Evolutionary conservation across 345 rosid genomes (phyloP).

Genomic region (Eucalyptus curtisii): DNA sequence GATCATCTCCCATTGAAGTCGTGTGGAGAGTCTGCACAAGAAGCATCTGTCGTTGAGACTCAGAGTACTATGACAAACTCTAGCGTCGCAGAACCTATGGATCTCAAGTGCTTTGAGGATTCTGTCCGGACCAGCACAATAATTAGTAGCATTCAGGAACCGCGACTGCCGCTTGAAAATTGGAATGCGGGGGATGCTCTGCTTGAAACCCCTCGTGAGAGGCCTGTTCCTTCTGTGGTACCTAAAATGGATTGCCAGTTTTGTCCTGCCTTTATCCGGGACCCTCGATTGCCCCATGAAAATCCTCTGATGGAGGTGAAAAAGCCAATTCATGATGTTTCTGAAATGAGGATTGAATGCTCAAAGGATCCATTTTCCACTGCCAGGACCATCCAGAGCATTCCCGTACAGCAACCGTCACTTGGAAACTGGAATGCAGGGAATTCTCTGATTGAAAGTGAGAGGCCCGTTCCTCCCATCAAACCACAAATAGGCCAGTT

Average conservation of each 20-base stretch:
- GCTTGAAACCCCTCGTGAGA: not conserved
- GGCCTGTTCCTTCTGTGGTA: not conserved
- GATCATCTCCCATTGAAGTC: conserved; percentile 3
- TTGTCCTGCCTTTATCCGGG: not conserved
- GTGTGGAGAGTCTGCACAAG: not conserved
- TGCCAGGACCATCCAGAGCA: not conserved
- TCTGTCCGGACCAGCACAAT: not conserved
- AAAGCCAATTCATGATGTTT: not conserved
- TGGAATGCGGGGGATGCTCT: not conserved
- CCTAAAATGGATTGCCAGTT: not conserved
- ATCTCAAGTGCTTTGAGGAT: conserved; percentile 10
- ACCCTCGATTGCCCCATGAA: not conserved
- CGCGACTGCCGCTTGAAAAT: not conserved
- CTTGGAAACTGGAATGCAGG: not conserved
- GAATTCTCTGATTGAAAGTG: not conserved
- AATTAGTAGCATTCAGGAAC: not conserved
- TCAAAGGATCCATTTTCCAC: not conserved
- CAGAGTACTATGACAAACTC: conserved; percentile 7
- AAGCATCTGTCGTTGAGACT: not conserved
- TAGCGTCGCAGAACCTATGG: conserved; percentile 1
- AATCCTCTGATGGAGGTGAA: not conserved
- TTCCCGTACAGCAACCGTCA: not conserved
- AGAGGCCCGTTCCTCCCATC: not conserved
- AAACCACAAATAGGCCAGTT: not conserved
- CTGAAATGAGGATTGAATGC: not conserved